Evolutionary conservation across 371 early-diverging fungal species (phyloP).

Genomic region (Fennellomyces sp.): DNA sequence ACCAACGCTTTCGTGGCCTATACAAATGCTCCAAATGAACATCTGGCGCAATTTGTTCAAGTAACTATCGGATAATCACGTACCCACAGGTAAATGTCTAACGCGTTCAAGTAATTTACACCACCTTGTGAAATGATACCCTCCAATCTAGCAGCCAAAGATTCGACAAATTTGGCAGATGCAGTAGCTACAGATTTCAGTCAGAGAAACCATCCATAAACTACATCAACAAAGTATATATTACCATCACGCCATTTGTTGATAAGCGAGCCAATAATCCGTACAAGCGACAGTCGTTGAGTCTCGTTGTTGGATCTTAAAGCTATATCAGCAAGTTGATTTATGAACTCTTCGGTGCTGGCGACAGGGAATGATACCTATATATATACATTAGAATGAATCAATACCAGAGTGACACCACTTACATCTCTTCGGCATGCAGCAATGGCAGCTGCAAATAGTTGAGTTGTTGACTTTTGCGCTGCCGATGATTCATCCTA

Average conservation of each 20-base stretch:
- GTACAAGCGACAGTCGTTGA: constrained; percentile 46
- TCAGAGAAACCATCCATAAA: background rate
- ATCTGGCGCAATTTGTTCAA: no score
- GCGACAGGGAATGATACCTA: constrained; percentile 56
- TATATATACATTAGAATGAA: background rate
- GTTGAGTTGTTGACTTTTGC: constrained; percentile 48
- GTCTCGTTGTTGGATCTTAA: constrained; percentile 35
- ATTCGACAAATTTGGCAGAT: constrained; percentile 35
- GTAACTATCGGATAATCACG: background rate
- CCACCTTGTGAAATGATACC: constrained; percentile 19
- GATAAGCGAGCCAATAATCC: constrained; percentile 58
- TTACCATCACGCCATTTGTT: constrained; percentile 66
- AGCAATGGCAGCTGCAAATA: constrained; percentile 61
- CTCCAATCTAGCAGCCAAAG: constrained; percentile 23
- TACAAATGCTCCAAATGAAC: background rate
- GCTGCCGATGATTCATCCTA: constrained; percentile 27
- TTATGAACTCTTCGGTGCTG: constrained; percentile 48
- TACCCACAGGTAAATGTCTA: constrained; percentile 47
- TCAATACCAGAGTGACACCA: background rate
- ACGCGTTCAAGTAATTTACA: constrained; percentile 18
- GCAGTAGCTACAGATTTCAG: constrained; percentile 23
- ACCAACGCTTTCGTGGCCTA: constrained; percentile 73
- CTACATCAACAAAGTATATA: background rate
- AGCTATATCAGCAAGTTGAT: constrained; percentile 48
- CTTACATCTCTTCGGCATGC: constrained; percentile 60